Percentiles rank a stretch among this genome's conserved stretches.
Evolutionary conservation across 2,329 filamentous ascomycete species (phyloP).

Genomic region (Arthrinium puccinioides): DNA sequence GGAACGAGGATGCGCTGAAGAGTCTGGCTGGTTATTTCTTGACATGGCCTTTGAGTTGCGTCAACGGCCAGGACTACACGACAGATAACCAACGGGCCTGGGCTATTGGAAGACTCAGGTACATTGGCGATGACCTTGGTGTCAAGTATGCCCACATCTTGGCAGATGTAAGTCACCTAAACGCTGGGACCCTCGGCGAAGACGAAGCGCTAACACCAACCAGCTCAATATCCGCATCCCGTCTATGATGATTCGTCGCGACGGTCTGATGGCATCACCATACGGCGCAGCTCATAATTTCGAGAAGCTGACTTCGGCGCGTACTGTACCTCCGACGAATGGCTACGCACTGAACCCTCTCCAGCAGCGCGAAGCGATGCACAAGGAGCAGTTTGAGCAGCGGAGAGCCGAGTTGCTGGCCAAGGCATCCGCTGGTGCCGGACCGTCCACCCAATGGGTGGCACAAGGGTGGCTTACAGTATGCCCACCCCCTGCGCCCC

Average conservation of each 20-base stretch:
- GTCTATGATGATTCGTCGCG: slow-evolving; percentile 53
- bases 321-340: slow-evolving; percentile 23
- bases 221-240: slow-evolving; percentile 52
- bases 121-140: slow-evolving; percentile 48
- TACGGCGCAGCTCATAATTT: slow-evolving; percentile 35
- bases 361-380: slow-evolving; percentile 40
- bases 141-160: slow-evolving; percentile 52
- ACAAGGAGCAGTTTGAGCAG: slow-evolving; percentile 35
- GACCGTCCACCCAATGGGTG: slow-evolving; percentile 26
- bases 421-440: slow-evolving; percentile 29
- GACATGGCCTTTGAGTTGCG: slow-evolving; percentile 49
- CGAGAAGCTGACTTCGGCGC: slow-evolving; percentile 36
- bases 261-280: slow-evolving; percentile 39
- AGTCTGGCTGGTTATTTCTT: slow-evolving; percentile 52
- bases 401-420: slow-evolving; percentile 34
- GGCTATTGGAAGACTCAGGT: slow-evolving; percentile 44
- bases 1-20: slow-evolving; percentile 42
- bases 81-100: slow-evolving; percentile 52
- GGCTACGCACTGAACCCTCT: slow-evolving; percentile 35
- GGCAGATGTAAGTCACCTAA: slow-evolving; percentile 35
- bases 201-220: neutral
- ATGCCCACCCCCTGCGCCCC: slow-evolving; percentile 14
- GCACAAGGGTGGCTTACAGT: slow-evolving; percentile 30
- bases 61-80: slow-evolving; percentile 49
- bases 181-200: slow-evolving; percentile 5